phyloP scores from a whole-genome alignment of 2,329 filamentous ascomycete species.

The Epicoccum sorghinum region DNA sequence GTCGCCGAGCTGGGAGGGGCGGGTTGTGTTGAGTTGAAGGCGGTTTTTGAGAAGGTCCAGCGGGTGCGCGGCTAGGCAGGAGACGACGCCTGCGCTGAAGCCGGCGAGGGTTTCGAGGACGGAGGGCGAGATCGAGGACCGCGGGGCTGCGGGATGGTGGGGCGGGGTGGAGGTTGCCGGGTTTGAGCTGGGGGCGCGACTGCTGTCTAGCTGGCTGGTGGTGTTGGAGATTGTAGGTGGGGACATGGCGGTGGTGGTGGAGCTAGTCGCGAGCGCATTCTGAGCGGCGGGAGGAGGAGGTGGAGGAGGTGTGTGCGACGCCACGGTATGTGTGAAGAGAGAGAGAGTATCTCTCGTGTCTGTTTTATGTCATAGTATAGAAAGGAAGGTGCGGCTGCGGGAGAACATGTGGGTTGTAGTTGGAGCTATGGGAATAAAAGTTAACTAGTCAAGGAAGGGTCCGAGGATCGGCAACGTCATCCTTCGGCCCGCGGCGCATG shows the following conservation, averaged over 20 bases:
- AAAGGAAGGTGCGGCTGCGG: background rate
- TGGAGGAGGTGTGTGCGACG: background rate
- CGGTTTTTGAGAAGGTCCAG: constrained; percentile 97
- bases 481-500: background rate
- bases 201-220: no score
- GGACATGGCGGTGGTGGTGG: constrained; percentile 50
- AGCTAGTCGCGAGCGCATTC: constrained; percentile 29
- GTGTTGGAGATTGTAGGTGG: no score
- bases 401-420: constrained; percentile 3
- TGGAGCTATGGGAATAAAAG: constrained; percentile 14
- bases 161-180: no score
- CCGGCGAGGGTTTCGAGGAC: constrained; percentile 87
- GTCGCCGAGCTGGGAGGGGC: constrained; percentile 56
- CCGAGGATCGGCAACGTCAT: constrained; percentile 11
- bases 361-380: constrained; percentile 11
- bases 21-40: constrained; percentile 67
- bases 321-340: background rate
- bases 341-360: no score
- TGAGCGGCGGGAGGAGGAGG: constrained; percentile 3
- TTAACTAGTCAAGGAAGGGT: constrained; percentile 9
- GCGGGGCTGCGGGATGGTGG: no score
- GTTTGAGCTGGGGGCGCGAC: no score
- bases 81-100: constrained; percentile 83
- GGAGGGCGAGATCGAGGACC: constrained; percentile 62
- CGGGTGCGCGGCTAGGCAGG: constrained; percentile 87